Evolutionary conservation across 129 eudicot genomes (phyloP), one percentile per base, ranked within the genome.

Genomic region (Ambrosia trifida): DNA sequence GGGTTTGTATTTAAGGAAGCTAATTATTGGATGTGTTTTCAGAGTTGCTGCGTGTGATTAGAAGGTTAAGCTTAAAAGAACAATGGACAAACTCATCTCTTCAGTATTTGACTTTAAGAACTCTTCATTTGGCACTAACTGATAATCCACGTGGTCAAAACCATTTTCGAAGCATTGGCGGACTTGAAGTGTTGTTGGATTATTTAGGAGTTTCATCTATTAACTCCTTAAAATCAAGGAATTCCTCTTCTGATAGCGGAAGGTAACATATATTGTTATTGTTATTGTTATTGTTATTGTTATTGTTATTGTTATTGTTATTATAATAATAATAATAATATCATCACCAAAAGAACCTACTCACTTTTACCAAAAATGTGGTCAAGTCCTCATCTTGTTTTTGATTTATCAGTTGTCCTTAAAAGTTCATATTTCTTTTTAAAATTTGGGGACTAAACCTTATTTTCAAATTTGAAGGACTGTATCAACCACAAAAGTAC

Each of bases 151-250:
- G 97, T 51, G 94, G 96, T 76, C 99, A 95, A 76, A 95, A 95
- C 83, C 99, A 90, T 88, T 95, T 95, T 72, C 85, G 99, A 78
- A 95, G 99, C 75, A 90, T 95, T 78, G 99, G 97, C 10, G 99
- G 99, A 30, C 89, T 95, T 86, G 99, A 95, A 77, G 96, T 95
- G 80, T 72, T 95, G 82, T 77, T 95, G 88, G 99, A 90, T 83
- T 96, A 85, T 61, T 78, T 95, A 30, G 99, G 91, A 75, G 78
- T 86, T 84, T 85, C 91, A 59, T 90, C 97, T 24, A 64, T 52
- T 58, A 87, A 72, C 75, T 82, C 76, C 47, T 79, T 84, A 77
- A 79, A 66, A 47, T 47, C 85, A 33, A 84, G 78, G 73, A 82
- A 72, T 62, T 64, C 73, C 47, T 51, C 76, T 64, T 72, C 72